phyloP scores from a whole-genome alignment of 768 basidiomycete species.

The Gelatoporia subvermispora region DNA sequence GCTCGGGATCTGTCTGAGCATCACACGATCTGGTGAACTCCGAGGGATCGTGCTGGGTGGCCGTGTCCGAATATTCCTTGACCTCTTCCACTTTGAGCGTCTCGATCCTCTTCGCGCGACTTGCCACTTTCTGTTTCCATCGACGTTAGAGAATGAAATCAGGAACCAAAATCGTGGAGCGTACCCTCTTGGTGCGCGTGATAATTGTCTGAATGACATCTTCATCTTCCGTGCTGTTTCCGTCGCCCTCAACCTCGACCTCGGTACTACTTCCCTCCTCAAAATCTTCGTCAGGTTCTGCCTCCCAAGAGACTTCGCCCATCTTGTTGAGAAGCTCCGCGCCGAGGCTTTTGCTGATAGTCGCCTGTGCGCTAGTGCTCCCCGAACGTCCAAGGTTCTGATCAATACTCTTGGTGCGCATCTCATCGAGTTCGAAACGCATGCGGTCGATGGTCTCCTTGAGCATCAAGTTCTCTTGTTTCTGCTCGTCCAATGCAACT shows the following conservation, averaged over 20 bases:
- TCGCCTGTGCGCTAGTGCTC: constrained; percentile 49
- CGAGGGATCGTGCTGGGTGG: constrained; percentile 62
- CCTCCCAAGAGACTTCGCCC: constrained; percentile 38
- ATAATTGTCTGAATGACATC: constrained; percentile 87
- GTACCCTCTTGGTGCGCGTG: constrained; percentile 72
- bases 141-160: neutral
- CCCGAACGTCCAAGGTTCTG: constrained; percentile 28
- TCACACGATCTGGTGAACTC: constrained; percentile 40
- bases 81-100: constrained; percentile 47
- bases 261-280: constrained; percentile 31
- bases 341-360: constrained; percentile 69
- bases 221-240: constrained; percentile 56
- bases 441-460: constrained; percentile 97
- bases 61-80: constrained; percentile 74
- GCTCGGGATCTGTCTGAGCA: constrained; percentile 63
- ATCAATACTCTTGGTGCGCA: constrained; percentile 47
- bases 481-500: constrained; percentile 80
- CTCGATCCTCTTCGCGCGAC: constrained; percentile 50
- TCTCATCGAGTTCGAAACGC: constrained; percentile 91
- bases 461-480: constrained; percentile 87
- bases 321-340: constrained; percentile 67
- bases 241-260: constrained; percentile 38
- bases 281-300: constrained; percentile 32
- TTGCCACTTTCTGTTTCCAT: constrained; percentile 54
- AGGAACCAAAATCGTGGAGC: constrained; percentile 7